Percentiles rank a stretch among this genome's conserved stretches.
Evolutionary conservation across 805 yeast genomes (phyloP).

Genomic region (Starmerella bombi): DNA sequence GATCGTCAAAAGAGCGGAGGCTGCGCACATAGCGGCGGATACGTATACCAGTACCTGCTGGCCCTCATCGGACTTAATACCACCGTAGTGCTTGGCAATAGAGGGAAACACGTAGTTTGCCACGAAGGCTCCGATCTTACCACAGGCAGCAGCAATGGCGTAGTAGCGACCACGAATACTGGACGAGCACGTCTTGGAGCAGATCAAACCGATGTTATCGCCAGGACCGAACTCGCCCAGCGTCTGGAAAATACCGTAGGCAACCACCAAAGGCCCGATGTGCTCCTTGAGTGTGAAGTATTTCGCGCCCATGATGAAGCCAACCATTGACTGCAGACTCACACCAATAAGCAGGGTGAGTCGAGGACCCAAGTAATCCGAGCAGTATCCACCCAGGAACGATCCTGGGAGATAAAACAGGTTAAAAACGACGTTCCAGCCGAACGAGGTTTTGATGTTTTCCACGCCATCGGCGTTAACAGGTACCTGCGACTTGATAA

Average conservation of each 20-base stretch:
- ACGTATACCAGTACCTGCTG: constrained; percentile 70
- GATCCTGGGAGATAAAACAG: constrained; percentile 85
- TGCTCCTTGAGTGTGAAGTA: constrained; percentile 43
- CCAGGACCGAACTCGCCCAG: constrained; percentile 94
- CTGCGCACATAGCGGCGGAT: constrained; percentile 60
- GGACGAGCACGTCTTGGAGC: constrained; percentile 75
- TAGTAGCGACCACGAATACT: constrained; percentile 84
- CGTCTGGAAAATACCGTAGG: constrained; percentile 75
- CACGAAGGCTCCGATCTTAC: constrained; percentile 84
- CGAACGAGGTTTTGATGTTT: constrained; percentile 60
- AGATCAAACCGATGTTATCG: constrained; percentile 76
- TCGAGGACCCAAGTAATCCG: constrained; percentile 92
- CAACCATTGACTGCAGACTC: constrained; percentile 58
- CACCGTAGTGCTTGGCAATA: constrained; percentile 50
- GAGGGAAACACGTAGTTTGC: constrained; percentile 84
- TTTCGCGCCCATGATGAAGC: constrained; percentile 69
- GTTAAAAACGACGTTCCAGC: constrained; percentile 85
- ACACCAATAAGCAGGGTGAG: constrained; percentile 61
- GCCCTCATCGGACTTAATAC: constrained; percentile 37
- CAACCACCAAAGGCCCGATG: constrained; percentile 69
- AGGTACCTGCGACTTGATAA: constrained; percentile 47
- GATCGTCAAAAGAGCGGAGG: constrained; percentile 55
- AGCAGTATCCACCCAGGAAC: constrained; percentile 64
- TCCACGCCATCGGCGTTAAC: constrained; percentile 27
- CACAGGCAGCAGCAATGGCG: constrained; percentile 82